Conservation (phyloP, 2,329 filamentous ascomycete species). For the Aureobasidium sp. region DNA sequence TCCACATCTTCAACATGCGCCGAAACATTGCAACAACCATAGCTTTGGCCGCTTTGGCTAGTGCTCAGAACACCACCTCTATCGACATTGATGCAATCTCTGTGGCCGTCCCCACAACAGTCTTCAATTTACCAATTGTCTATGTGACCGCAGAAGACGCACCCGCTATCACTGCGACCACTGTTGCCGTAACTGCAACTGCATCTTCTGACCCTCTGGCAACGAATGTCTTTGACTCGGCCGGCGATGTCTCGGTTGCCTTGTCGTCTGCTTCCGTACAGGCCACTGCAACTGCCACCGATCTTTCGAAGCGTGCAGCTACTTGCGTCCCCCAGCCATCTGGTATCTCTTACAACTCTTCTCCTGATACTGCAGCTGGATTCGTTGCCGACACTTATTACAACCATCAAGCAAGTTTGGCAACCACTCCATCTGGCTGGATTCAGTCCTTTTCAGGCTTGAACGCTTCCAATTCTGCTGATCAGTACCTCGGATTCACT, state of each 20-base stretch:
- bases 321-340: background rate
- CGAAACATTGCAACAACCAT: background rate
- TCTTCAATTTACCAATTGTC: background rate
- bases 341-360: conserved; percentile 14
- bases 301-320: background rate
- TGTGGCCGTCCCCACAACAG: background rate
- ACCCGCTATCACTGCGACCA: background rate
- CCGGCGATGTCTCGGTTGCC: background rate
- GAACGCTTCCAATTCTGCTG: conserved; percentile 12
- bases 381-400: background rate
- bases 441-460: conserved; percentile 12
- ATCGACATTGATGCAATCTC: background rate
- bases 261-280: background rate
- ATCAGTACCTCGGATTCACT: conserved; percentile 14
- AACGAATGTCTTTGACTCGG: background rate
- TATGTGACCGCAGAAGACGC: background rate
- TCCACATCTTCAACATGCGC: background rate
- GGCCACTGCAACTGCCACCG: background rate
- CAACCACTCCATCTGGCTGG: conserved; percentile 7
- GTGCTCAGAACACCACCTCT: background rate
- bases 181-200: background rate
- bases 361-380: conserved; percentile 1
- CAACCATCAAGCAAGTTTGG: no score
- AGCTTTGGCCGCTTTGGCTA: background rate
- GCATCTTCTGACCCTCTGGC: background rate